Evolutionary conservation across 108 stramenopile genomes (phyloP), one percentile per base, ranked within the genome.

Genomic region (Nannochloropsis gaditana): DNA sequence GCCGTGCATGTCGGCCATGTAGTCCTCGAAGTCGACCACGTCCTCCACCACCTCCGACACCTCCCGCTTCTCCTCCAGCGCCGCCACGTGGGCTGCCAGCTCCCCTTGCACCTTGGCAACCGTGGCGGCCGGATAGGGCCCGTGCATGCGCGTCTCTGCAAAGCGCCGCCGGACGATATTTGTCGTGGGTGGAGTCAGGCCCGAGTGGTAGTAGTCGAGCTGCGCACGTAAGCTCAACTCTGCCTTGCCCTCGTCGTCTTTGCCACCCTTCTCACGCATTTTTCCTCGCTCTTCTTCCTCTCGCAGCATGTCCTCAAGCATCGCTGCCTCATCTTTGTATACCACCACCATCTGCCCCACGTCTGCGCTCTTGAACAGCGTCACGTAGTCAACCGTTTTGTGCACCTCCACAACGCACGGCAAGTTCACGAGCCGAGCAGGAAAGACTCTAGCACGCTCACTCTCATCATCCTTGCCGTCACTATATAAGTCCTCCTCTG

Each of bases 271-370:
- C n/a, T 73, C 19, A 73, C 59, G 59, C 15, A 42, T 84, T 43
- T 82, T 84, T 84, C 79, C 83, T 15, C 81, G 83, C 43, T 82
- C 94, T 88, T 95, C 96, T 81, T 95, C 95, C 88, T 80, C 93
- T 93, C 88, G 90, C 93, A 85, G 91, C 90, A 73, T 15, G 59
- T 73, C 59, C n/a, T 73, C 59, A n/a, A 73, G 59, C 19, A 73
- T 15, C 59, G 15, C 59, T 15, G 59, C n/a, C n/a, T 73, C 59
- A 79, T 94, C 94, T 91, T 95, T 94, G 80, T 95, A 96, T 19
- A 97, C 95, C 83, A 96, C 93, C 80, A 96, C 84, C 93, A 96
- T 94, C 92, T 97, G 96, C 1, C 95, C 96, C 43, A 97, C 86
- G 88, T 97, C 96, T 5, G 90, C 89, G 44, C 92, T 91, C 89